Percentiles rank a stretch among this genome's conserved stretches.
Conservation (phyloP, 106 monocot genomes). For the Posidonia australis region DNA sequence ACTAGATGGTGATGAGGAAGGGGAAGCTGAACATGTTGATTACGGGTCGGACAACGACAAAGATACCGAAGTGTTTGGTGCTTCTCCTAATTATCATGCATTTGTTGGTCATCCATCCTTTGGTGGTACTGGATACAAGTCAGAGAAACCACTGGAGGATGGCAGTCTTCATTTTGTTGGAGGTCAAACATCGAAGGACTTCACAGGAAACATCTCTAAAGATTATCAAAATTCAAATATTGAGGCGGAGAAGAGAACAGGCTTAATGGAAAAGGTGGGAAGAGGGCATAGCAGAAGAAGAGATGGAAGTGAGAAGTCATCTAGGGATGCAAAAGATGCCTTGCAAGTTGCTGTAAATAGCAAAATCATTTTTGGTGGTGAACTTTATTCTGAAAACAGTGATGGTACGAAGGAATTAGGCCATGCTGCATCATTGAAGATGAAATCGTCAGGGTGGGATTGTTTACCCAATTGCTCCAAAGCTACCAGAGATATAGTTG, state of each 20-base stretch:
- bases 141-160: conserved; percentile 5
- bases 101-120: conserved; percentile 4
- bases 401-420: conserved; percentile 14
- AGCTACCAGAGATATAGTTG: conserved; percentile 4
- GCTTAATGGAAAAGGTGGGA: background rate
- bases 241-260: conserved; percentile 9
- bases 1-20: conserved; percentile 27
- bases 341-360: background rate
- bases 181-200: background rate
- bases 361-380: background rate
- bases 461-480: conserved; percentile 28
- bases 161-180: conserved; percentile 1
- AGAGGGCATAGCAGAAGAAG: background rate
- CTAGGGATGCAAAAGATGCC: background rate
- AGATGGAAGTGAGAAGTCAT: background rate
- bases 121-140: conserved; percentile 7
- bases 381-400: conserved; percentile 2
- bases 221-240: conserved; percentile 8
- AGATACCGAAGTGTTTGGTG: conserved; percentile 24
- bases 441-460: conserved; percentile 74
- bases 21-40: conserved; percentile 48
- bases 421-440: conserved; percentile 16
- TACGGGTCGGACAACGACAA: conserved; percentile 45
- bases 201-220: conserved; percentile 4
- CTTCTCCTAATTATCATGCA: conserved; percentile 16